A percentile compares a stretch with the other conserved stretches of the same genome.
phyloP scores from a whole-genome alignment of 371 early-diverging fungal genomes.

The Mortierella sp. region DNA sequence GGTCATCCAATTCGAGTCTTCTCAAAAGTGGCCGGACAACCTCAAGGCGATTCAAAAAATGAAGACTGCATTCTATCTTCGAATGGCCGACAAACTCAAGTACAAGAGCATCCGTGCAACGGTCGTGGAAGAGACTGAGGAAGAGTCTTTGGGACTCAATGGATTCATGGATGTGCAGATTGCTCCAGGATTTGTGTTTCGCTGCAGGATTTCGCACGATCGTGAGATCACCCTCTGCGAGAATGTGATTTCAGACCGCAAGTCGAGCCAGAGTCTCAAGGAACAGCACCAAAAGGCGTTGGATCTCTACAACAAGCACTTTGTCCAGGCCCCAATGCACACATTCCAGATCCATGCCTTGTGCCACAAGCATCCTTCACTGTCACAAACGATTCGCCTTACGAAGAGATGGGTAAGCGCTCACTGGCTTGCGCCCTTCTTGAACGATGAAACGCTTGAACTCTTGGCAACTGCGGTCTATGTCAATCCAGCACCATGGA shows the following conservation, averaged over 20 bases:
- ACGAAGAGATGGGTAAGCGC: slow-evolving; percentile 89
- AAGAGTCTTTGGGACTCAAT: slow-evolving; percentile 59
- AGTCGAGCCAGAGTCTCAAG: slow-evolving; percentile 56
- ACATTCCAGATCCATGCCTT: slow-evolving; percentile 77
- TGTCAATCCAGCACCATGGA: slow-evolving; percentile 71
- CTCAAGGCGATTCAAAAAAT: slow-evolving; percentile 87
- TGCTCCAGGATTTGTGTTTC: slow-evolving; percentile 75
- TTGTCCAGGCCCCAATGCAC: slow-evolving; percentile 68
- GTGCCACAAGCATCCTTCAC: slow-evolving; percentile 72
- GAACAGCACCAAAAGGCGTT: slow-evolving; percentile 62
- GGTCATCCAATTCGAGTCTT: slow-evolving; percentile 84
- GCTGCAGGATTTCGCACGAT: slow-evolving; percentile 78
- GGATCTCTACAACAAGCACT: slow-evolving; percentile 59
- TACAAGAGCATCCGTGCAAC: slow-evolving; percentile 55
- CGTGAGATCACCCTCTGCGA: slow-evolving; percentile 75
- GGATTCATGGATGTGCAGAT: slow-evolving; percentile 78
- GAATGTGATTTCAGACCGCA: slow-evolving; percentile 60
- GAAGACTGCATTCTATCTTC: slow-evolving; percentile 88
- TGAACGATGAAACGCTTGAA: slow-evolving; percentile 71
- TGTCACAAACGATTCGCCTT: slow-evolving; percentile 79
- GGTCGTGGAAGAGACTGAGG: slow-evolving; percentile 57
- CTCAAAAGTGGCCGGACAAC: slow-evolving; percentile 92
- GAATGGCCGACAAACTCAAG: slow-evolving; percentile 65
- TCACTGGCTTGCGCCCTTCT: slow-evolving; percentile 72
- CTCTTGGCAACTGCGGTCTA: slow-evolving; percentile 71